phyloP scores from a whole-genome alignment of 495 filamentous ascomycete species.

The Jackrogersella multiformis region DNA sequence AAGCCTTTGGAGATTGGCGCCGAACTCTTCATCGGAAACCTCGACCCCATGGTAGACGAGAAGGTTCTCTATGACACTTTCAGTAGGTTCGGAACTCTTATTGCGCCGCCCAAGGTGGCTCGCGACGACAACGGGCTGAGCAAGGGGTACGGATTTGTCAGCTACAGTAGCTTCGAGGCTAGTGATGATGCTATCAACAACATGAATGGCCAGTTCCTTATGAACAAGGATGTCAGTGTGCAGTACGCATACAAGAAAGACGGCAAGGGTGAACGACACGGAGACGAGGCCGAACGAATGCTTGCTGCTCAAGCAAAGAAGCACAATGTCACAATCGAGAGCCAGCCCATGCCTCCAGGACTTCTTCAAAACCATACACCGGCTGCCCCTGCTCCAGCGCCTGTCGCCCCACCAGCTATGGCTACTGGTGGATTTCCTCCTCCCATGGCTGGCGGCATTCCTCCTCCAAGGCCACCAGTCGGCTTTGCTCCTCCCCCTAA shows the following conservation, averaged over 20 bases:
- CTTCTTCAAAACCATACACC: conserved; percentile 56
- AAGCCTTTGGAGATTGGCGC: conserved; percentile 95
- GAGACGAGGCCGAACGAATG: conserved; percentile 92
- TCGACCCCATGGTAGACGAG: conserved; percentile 94
- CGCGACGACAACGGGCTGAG: conserved; percentile 89
- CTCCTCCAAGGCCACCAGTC: conserved; percentile 42
- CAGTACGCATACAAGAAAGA: conserved; percentile 99
- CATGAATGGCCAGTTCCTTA: conserved; percentile 97
- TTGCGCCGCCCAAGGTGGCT: conserved; percentile 90
- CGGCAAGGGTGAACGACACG: conserved; percentile 95
- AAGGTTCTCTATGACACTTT: conserved; percentile 98
- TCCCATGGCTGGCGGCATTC: conserved; percentile 38
- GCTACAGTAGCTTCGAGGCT: conserved; percentile 92
- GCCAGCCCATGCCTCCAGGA: conserved; percentile 67
- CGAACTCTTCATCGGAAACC: conserved; percentile 95
- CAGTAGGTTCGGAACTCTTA: conserved; percentile 86
- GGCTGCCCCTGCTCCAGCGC: conserved; percentile 43
- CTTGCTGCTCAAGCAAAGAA: conserved; percentile 92
- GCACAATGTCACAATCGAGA: conserved; percentile 84
- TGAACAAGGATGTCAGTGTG: conserved; percentile 94
- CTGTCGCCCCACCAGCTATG: conserved; percentile 41
- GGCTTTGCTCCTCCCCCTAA: conserved; percentile 47
- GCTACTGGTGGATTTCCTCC: conserved; percentile 45
- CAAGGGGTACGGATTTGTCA: conserved; percentile 97
- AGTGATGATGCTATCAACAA: conserved; percentile 89